phyloP scores from a whole-genome alignment of 225 moss, liverwort and hornwort species.

The Pseudoscleropodium purum region DNA sequence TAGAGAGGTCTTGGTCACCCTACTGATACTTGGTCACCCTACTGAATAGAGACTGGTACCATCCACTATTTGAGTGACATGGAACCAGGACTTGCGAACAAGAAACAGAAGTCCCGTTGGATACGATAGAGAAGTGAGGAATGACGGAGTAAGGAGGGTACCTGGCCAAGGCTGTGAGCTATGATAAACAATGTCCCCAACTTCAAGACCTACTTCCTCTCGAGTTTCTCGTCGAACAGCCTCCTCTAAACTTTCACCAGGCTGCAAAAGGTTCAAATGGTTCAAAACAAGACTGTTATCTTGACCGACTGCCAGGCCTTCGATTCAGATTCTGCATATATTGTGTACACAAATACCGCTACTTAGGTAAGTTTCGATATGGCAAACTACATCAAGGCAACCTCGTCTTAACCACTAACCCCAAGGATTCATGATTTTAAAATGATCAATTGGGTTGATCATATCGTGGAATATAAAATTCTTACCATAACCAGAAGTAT shows the following conservation, averaged over 20 bases:
- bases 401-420: background rate
- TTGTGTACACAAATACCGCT: background rate
- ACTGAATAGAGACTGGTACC: background rate
- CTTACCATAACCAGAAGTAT: background rate
- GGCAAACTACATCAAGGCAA: background rate
- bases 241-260: conserved; percentile 96
- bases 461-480: background rate
- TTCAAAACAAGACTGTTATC: background rate
- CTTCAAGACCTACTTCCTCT: conserved; percentile 88
- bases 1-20: background rate
- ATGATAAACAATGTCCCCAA: conserved; percentile 83
- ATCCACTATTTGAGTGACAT: background rate
- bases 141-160: background rate
- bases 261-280: conserved; percentile 11
- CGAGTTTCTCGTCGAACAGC: conserved; percentile 89
- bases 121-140: background rate
- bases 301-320: background rate
- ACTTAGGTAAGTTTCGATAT: background rate
- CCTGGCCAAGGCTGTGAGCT: conserved; percentile 99
- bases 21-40: background rate
- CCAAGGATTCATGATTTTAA: background rate
- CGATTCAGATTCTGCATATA: background rate
- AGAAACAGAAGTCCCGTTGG: background rate
- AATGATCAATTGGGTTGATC: background rate
- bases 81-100: background rate